phyloP scores from a whole-genome alignment of 2,329 filamentous ascomycete genomes.

The Stagonosporopsis vannaccii region DNA sequence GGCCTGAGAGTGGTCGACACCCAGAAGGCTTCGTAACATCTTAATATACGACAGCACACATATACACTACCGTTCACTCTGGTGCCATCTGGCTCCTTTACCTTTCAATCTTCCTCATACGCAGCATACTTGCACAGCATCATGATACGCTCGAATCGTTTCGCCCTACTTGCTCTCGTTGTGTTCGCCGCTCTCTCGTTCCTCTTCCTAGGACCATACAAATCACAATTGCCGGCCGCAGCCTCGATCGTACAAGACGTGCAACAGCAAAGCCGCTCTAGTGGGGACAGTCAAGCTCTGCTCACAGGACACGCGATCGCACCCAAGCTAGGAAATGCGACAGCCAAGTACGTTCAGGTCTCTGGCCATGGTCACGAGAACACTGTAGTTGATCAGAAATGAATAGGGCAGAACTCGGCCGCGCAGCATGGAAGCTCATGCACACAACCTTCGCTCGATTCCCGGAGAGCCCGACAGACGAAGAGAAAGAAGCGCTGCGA shows the following conservation, averaged over 20 bases:
- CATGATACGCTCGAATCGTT: slow-evolving; percentile 48
- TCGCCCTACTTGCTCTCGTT: slow-evolving; percentile 58
- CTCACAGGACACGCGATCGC: slow-evolving; percentile 76
- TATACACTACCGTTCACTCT: background rate
- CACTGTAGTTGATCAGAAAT: slow-evolving; percentile 9
- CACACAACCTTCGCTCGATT: slow-evolving; percentile 73
- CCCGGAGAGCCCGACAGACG: slow-evolving; percentile 66
- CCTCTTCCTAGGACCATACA: slow-evolving; percentile 67
- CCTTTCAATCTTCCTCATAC: background rate
- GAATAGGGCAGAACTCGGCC: slow-evolving; percentile 66
- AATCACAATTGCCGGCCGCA: slow-evolving; percentile 47
- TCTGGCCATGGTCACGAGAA: background rate
- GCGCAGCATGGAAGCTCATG: slow-evolving; percentile 70
- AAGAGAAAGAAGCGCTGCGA: slow-evolving; percentile 66
- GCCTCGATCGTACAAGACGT: slow-evolving; percentile 25
- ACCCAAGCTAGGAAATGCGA: slow-evolving; percentile 83
- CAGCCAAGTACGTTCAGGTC: slow-evolving; percentile 63
- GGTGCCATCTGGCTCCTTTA: background rate
- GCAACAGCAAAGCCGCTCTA: slow-evolving; percentile 26
- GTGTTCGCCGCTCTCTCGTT: slow-evolving; percentile 64
- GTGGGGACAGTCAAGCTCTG: slow-evolving; percentile 30
- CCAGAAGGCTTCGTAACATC: background rate
- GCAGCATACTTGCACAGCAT: background rate
- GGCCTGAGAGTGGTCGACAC: slow-evolving; percentile 6
- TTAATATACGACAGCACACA: background rate